Percentiles rank a stretch among this genome's conserved stretches.
Conservation (phyloP, 2,329 filamentous ascomycete species). For the Fusarium phyllophilum region DNA sequence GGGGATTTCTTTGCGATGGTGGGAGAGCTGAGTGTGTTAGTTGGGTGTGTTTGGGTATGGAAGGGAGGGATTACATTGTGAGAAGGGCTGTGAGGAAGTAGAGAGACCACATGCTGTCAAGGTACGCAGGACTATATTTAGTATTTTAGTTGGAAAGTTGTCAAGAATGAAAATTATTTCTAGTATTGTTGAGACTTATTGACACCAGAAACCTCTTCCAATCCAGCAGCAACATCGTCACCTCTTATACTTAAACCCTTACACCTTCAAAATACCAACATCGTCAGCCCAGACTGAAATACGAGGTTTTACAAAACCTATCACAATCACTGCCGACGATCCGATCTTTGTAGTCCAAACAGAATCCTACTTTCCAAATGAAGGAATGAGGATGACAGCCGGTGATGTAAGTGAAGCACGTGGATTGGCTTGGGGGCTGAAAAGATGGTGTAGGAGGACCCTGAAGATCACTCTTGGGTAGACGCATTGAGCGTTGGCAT, state of each 20-base stretch:
- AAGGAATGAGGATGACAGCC: not conserved
- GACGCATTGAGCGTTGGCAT: constrained; percentile 9
- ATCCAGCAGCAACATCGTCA: not conserved
- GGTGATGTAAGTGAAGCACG: constrained; percentile 11
- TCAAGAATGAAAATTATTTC: not conserved
- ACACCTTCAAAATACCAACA: not conserved
- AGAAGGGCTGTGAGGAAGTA: constrained; percentile 11
- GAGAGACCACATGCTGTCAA: constrained; percentile 16
- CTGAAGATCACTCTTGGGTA: constrained; percentile 8
- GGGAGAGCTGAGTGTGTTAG: constrained; percentile 18
- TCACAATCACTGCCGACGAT: not conserved
- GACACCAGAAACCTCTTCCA: not conserved
- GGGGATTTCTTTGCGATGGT: constrained; percentile 7
- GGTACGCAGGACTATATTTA: not conserved
- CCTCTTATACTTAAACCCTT: constrained; percentile 1
- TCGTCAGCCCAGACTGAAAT: constrained; percentile 5
- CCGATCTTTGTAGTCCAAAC: not conserved
- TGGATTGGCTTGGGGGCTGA: constrained; percentile 15
- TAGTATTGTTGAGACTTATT: not conserved
- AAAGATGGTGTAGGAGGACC: constrained; percentile 1
- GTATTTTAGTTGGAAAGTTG: not conserved
- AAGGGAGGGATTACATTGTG: constrained; percentile 3
- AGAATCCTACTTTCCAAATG: not conserved
- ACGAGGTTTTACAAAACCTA: not conserved
- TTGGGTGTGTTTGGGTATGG: not conserved